Evolutionary conservation across 441 rosid genomes (phyloP).

Genomic region (Syzygium malaccense): DNA sequence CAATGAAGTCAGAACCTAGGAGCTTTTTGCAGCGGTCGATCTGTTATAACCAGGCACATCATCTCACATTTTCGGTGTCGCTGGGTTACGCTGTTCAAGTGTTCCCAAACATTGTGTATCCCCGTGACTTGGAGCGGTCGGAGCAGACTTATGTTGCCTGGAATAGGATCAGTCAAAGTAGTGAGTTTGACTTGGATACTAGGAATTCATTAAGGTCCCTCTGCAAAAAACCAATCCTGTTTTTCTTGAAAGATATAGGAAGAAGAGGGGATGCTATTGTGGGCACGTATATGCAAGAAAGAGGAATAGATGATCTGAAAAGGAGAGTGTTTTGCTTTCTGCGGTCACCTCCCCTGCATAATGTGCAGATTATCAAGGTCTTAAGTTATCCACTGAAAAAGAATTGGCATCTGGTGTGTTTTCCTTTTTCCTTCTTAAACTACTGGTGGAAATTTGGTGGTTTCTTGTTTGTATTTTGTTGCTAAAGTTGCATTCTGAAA

Average conservation of each 20-base stretch:
- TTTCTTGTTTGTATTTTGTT: not conserved
- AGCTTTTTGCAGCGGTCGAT: conserved; percentile 79
- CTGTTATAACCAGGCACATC: conserved; percentile 52
- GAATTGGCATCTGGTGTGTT: conserved; percentile 78
- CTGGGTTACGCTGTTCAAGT: conserved; percentile 81
- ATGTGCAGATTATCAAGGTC: conserved; percentile 50
- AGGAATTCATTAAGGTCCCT: conserved; percentile 53
- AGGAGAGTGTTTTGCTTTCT: conserved; percentile 72
- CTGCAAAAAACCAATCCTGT: conserved; percentile 46
- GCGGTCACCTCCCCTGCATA: conserved; percentile 46
- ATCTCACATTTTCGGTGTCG: conserved; percentile 54
- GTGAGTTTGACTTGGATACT: conserved; percentile 79
- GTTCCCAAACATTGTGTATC: conserved; percentile 50
- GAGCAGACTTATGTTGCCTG: conserved; percentile 78
- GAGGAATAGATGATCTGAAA: conserved; percentile 50
- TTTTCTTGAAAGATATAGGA: conserved; percentile 46
- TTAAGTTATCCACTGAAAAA: conserved; percentile 41
- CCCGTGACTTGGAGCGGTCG: conserved; percentile 69
- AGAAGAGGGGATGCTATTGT: conserved; percentile 41
- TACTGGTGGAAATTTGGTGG: not conserved
- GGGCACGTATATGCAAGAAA: conserved; percentile 46
- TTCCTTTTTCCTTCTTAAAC: not conserved
- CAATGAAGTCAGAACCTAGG: conserved; percentile 55
- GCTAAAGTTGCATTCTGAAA: not conserved
- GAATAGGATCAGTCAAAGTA: conserved; percentile 41